These are phyloP conservation scores for Helotiales sp. DNA, from an alignment of 2,329 filamentous ascomycete species.

Conservation along the genomic window DNA sequence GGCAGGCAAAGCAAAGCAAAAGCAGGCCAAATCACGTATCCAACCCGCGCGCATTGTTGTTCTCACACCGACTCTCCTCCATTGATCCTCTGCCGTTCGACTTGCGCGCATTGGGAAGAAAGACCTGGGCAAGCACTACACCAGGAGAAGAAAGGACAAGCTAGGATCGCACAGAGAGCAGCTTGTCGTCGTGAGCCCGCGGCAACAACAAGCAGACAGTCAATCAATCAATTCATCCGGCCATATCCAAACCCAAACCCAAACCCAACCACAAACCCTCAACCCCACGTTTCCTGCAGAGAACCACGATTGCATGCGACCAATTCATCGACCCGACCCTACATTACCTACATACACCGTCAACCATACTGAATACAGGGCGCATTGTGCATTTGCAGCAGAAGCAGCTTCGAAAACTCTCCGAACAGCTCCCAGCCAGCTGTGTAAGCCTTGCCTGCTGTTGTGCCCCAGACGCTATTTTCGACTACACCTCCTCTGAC, in stretches of 20 bases:
- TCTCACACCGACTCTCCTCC: constrained; percentile 20
- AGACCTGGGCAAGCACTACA: background rate
- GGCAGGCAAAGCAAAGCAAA: constrained; percentile 4
- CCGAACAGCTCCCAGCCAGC: constrained; percentile 14
- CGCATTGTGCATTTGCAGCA: constrained; percentile 36
- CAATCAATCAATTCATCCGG: constrained; percentile 3
- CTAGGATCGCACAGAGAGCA: background rate
- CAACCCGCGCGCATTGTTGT: constrained; percentile 15
- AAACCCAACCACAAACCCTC: background rate
- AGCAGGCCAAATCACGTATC: background rate
- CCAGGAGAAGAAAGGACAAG: background rate
- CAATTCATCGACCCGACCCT: constrained; percentile 15
- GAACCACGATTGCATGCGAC: constrained; percentile 15
- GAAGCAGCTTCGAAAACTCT: constrained; percentile 20
- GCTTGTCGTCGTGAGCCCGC: background rate
- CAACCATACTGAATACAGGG: constrained; percentile 21
- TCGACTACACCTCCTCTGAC: constrained; percentile 31
- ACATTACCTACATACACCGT: background rate
- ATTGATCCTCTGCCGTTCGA: constrained; percentile 12
- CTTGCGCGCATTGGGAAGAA: background rate
- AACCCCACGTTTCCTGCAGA: constrained; percentile 19
- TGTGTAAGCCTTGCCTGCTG: constrained; percentile 30
- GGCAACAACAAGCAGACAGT: constrained; percentile 8
- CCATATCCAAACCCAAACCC: constrained; percentile 9
- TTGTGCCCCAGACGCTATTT: constrained; percentile 11